A percentile compares a stretch with the other conserved stretches of the same genome.
Evolutionary conservation across 768 basidiomycete species (phyloP).

Genomic region (Bullera alba): DNA sequence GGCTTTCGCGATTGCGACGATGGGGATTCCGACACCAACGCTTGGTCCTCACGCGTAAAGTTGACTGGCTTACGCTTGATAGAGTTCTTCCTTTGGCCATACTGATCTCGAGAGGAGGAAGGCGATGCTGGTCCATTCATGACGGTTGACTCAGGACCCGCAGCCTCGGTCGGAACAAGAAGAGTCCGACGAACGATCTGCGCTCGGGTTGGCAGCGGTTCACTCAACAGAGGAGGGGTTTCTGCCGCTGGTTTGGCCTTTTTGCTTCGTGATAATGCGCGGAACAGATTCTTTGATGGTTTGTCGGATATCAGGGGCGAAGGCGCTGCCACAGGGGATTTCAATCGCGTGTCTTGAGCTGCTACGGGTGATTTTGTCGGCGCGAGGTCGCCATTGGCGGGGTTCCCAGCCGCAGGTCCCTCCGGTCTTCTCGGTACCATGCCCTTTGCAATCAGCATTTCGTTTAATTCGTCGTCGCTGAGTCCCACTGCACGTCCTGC

Average conservation of each 20-base stretch:
- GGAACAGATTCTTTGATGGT: constrained; percentile 18
- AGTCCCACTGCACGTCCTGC: constrained; percentile 30
- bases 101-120: not conserved
- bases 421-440: constrained; percentile 6
- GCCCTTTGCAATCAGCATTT: constrained; percentile 27
- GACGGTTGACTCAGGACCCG: not conserved
- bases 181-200: constrained; percentile 20
- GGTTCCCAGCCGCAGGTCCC: too few relatives aligned
- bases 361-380: too few relatives aligned
- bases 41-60: constrained; percentile 26
- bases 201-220: constrained; percentile 2
- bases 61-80: constrained; percentile 36
- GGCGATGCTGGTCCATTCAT: not conserved
- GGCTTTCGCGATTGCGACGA: constrained; percentile 7
- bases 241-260: constrained; percentile 1
- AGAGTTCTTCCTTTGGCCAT: constrained; percentile 23
- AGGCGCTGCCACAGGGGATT: not conserved
- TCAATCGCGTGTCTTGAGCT: not conserved
- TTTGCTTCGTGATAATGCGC: constrained; percentile 20
- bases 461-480: constrained; percentile 20
- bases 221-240: not conserved
- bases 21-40: constrained; percentile 19
- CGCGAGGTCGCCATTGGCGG: too few relatives aligned
- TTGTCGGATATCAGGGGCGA: not conserved
- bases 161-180: constrained; percentile 9